Percentiles rank a stretch among this genome's conserved stretches.
Conservation (phyloP, 192 early-diverging fungal species). For the Backusella australiensis region DNA sequence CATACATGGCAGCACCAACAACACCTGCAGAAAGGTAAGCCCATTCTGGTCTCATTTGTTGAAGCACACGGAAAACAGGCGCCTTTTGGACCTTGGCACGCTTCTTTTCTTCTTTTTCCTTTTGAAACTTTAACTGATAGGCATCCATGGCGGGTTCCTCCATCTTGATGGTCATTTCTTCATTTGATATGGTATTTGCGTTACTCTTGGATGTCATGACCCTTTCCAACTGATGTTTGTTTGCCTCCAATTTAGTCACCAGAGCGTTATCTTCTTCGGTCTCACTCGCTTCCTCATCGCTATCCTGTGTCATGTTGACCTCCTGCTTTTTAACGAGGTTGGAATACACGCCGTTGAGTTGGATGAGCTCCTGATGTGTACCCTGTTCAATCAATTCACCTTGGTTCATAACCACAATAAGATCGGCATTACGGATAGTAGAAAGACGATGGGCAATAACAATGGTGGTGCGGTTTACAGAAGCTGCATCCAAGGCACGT, state of each 20-base stretch:
- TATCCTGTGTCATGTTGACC: constrained; percentile 36
- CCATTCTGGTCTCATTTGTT: constrained; percentile 49
- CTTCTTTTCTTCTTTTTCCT: constrained; percentile 36
- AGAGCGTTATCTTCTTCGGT: background rate
- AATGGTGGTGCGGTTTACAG: constrained; percentile 79
- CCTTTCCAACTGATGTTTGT: background rate
- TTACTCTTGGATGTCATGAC: background rate
- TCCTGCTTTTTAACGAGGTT: constrained; percentile 65
- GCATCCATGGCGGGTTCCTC: constrained; percentile 12
- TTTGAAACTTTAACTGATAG: constrained; percentile 5
- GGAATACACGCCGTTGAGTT: constrained; percentile 53
- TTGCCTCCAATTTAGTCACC: background rate
- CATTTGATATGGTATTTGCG: background rate
- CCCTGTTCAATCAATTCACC: constrained; percentile 75
- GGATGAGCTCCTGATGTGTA: constrained; percentile 70
- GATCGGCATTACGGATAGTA: constrained; percentile 82
- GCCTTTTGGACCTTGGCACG: constrained; percentile 44
- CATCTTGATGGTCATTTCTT: background rate
- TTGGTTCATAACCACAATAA: constrained; percentile 81
- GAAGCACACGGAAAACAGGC: constrained; percentile 52
- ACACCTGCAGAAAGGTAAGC: constrained; percentile 48
- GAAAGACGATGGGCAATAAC: constrained; percentile 88
- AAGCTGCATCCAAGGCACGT: constrained; percentile 71
- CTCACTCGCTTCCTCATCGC: background rate
- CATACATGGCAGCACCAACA: constrained; percentile 63